phyloP scores from a whole-genome alignment of 257 asterid genomes.

The Scutellaria barbata region DNA sequence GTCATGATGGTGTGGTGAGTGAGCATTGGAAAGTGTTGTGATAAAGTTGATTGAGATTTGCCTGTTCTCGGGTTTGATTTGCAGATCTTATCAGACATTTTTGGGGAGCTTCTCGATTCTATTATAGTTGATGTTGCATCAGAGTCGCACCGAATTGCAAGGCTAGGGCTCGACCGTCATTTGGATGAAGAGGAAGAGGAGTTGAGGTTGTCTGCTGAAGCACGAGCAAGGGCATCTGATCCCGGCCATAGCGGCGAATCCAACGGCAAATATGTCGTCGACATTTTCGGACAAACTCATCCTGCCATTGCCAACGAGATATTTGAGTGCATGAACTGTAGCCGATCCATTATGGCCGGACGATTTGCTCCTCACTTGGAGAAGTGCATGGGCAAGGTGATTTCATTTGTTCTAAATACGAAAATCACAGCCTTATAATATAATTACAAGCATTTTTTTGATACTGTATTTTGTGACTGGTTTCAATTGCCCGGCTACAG shows the following conservation, averaged over 20 bases:
- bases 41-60: constrained; percentile 16
- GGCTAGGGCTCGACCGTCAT: constrained; percentile 85
- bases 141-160: constrained; percentile 86
- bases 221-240: constrained; percentile 77
- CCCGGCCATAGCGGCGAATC: constrained; percentile 76
- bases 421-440: too few species aligned
- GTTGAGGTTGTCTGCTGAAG: constrained; percentile 78
- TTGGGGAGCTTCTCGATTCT: constrained; percentile 73
- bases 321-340: constrained; percentile 92
- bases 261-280: constrained; percentile 81
- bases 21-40: constrained; percentile 5
- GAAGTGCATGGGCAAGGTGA: constrained; percentile 99
- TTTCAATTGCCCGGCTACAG: constrained; percentile 43
- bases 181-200: constrained; percentile 89
- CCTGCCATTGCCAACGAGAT: constrained; percentile 86
- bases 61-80: constrained; percentile 29
- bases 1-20: background rate
- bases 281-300: constrained; percentile 93
- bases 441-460: background rate
- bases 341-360: constrained; percentile 80
- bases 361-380: constrained; percentile 97
- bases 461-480: background rate
- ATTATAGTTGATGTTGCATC: constrained; percentile 91
- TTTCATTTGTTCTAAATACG: background rate
- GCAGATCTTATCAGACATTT: constrained; percentile 69